A percentile compares a stretch with the other conserved stretches of the same genome.
These are phyloP conservation scores for Coemansia umbellata DNA, from an alignment of 192 early-diverging fungal genomes.

Conservation along the genomic window DNA sequence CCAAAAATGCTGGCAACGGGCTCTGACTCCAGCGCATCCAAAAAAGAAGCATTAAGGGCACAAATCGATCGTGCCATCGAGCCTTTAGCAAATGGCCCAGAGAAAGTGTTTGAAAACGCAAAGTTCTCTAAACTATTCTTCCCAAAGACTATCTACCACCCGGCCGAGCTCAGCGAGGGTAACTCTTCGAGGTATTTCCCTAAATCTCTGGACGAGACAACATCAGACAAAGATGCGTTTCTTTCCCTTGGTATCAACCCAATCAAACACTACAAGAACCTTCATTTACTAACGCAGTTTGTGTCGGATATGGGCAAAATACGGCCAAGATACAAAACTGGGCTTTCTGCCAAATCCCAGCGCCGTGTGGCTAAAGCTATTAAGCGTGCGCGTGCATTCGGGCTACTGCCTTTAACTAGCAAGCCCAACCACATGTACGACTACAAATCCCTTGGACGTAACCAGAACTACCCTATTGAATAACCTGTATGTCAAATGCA, in stretches of 20 bases:
- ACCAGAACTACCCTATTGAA: no score
- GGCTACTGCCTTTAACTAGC: slow-evolving; percentile 48
- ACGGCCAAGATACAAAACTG: slow-evolving; percentile 57
- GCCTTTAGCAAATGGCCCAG: slow-evolving; percentile 1
- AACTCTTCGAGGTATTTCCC: neutral
- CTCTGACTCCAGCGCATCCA: no score
- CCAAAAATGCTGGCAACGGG: no score
- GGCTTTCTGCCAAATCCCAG: slow-evolving; percentile 60
- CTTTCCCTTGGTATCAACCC: slow-evolving; percentile 36
- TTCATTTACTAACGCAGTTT: slow-evolving; percentile 53
- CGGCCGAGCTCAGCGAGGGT: slow-evolving; percentile 28
- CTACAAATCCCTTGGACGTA: slow-evolving; percentile 15
- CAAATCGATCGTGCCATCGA: slow-evolving; percentile 6
- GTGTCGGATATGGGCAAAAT: slow-evolving; percentile 62
- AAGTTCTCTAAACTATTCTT: slow-evolving; percentile 8
- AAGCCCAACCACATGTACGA: slow-evolving; percentile 19
- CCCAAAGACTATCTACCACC: slow-evolving; percentile 24
- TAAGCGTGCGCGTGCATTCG: slow-evolving; percentile 58
- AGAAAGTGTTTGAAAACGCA: slow-evolving; percentile 15
- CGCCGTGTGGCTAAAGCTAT: slow-evolving; percentile 59
- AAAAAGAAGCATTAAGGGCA: slow-evolving; percentile 5
- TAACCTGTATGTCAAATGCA: no score
- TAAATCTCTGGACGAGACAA: neutral
- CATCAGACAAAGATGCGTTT: slow-evolving; percentile 29
- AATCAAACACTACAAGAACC: slow-evolving; percentile 53